Base-by-base conservation (phyloP, 305 asterid species). In the Nicotiana rustica region DNA sequence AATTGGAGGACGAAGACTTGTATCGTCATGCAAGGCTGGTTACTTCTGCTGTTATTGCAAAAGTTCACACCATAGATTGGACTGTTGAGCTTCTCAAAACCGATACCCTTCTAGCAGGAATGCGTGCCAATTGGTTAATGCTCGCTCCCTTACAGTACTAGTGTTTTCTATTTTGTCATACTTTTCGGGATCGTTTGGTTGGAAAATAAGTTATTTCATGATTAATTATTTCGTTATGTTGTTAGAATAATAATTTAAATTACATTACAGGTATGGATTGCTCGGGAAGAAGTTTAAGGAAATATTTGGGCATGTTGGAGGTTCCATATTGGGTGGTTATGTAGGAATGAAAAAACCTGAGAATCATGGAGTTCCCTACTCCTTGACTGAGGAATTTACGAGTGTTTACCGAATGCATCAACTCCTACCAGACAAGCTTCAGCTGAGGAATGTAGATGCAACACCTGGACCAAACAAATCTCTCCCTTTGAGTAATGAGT, bases 31-130 rank as follows among this genome's bases (percentile, higher is more conserved):
- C 94, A 9, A 89, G 90, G 81, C 87, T 85, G 13, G 95, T 90
- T 31, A 92, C 97, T 10, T 85, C 95, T 44, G 94, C 97, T 5
- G 92, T 91, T 0, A 91, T 92, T 13, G 94, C 97, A 0, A 92
- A 92, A 82, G 69, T 92, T 69, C 97, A 92, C 88, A 91, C 97
- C 61, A 91, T 92, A 79, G 97, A 92, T 77, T 92, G 97, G 97
- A 91, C 95, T 0, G 83, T 91, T 4, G 97, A 91, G 81, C 93
- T 92, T 79, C 94, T 91, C 15, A 92, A 91, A 60, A 92, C 91
- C 0, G 90, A 90, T 56, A 91, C 85, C 52, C 19, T 92, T 15
- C 89, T 29, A 1, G 95, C 95, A 0, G 95, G 70, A 68, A 89
- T 92, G 97, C 88, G 93, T 0, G 84, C 61, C 35, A 91, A 90